A percentile compares a stretch with the other conserved stretches of the same genome.
Evolutionary conservation across 495 filamentous ascomycete species (phyloP).

Genomic region (Penicillium robsamsonii): DNA sequence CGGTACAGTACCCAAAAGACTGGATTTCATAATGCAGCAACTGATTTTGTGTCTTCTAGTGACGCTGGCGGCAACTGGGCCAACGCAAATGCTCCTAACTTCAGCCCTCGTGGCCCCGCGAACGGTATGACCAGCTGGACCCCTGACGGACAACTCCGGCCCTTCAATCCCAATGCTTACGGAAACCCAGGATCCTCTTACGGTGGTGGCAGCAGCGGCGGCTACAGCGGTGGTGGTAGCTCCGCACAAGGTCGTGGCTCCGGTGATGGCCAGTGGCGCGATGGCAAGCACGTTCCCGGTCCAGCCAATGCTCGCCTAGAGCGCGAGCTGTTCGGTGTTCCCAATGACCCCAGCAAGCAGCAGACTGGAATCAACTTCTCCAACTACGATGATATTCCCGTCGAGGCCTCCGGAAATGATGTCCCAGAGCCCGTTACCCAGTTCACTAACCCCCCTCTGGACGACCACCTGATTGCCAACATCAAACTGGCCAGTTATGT

Average conservation of each 20-base stretch:
- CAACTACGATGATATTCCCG: constrained; percentile 99
- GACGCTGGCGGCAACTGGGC: constrained; percentile 68
- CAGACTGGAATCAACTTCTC: constrained; percentile 98
- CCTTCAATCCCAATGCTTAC: constrained; percentile 68
- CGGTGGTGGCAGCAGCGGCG: constrained; percentile 52
- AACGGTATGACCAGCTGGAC: constrained; percentile 48
- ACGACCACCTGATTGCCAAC: constrained; percentile 86
- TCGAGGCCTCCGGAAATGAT: constrained; percentile 91
- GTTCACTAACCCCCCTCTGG: constrained; percentile 92
- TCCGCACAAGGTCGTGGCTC: constrained; percentile 62
- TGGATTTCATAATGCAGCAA: not conserved
- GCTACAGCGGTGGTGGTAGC: constrained; percentile 46
- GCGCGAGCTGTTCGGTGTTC: constrained; percentile 90
- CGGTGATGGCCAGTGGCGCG: constrained; percentile 92
- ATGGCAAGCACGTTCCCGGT: constrained; percentile 93
- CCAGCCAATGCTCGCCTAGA: constrained; percentile 83
- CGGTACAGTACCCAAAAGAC: constrained; percentile 34
- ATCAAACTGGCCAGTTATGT: constrained; percentile 92
- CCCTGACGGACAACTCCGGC: constrained; percentile 34
- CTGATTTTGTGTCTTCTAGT: constrained; percentile 15
- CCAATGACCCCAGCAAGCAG: constrained; percentile 92
- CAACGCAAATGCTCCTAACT: constrained; percentile 61
- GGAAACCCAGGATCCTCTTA: constrained; percentile 57
- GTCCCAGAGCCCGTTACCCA: constrained; percentile 86
- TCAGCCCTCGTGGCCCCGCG: constrained; percentile 57